Base-by-base conservation (phyloP, 352 stramenopile genomes). In the Thalassiosira oceanica region DNA sequence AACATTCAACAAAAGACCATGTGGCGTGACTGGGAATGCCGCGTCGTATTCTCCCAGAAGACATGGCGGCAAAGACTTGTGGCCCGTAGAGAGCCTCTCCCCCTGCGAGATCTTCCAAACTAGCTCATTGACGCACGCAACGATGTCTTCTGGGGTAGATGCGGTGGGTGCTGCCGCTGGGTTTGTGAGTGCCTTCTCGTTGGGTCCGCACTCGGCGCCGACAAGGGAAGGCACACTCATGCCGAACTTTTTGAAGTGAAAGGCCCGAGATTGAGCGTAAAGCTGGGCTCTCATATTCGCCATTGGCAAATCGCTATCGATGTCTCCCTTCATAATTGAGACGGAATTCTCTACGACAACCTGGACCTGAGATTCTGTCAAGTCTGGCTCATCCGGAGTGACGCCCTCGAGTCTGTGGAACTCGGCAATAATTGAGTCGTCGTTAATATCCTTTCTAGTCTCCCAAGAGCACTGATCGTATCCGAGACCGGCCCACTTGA, bases 401-500 rank as follows among this genome's bases (percentile, higher is more conserved):
- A 83, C 74, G 29, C 84, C 82, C 54, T 91, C 85, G 15, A 88
- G 64, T 45, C 76, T 69, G 24, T 77, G 78, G 52, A 86, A 93
- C 43, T 87, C 74, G 8, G 69, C 78, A 53, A 93, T 91, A 1
- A 89, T 64, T 20, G 68, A 55, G 61, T 92, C 84, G 55, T 93
- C 86, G 61, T 97, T 97, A 8, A 99, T 94, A 79, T 99, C 96
- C 57, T 97, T 89, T 49, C 96, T 92, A 0, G 93, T 95, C 71
- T 99, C 97, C 97, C 97, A 99, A 10, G 96, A 98, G 41, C 96
- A 95, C 15, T 96, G 88, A 54, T 98, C 94, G 64, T 99, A 99
- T 31, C 94, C 82, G 24, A 98, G 80, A 15, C 93, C 94, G 48
- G 96, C 97, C 97, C 97, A 99, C 78, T 99, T 99, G 28, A 99